Conservation (phyloP, 192 early-diverging fungal species). For the Linnemannia zychae region DNA sequence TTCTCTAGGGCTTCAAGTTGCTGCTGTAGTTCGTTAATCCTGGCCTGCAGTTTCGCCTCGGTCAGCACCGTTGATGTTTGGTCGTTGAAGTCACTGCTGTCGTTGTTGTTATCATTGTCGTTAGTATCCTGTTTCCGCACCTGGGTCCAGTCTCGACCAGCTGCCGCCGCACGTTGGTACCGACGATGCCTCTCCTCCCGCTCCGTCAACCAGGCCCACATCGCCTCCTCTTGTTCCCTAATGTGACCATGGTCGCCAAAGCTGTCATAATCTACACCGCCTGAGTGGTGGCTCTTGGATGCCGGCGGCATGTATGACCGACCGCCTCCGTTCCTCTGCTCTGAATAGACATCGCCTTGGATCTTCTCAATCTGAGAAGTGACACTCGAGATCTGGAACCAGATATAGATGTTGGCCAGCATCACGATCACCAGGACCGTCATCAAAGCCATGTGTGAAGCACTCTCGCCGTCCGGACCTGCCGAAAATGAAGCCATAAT, state of each 20-base stretch:
- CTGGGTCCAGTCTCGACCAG: slow-evolving; percentile 1
- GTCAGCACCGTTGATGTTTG: slow-evolving; percentile 11
- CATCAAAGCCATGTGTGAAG: slow-evolving; percentile 31
- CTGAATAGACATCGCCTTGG: slow-evolving; percentile 24
- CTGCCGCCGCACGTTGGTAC: slow-evolving; percentile 17
- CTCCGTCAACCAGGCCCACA: slow-evolving; percentile 57
- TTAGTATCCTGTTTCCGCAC: neutral
- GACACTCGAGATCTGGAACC: slow-evolving; percentile 49
- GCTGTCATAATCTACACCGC: neutral
- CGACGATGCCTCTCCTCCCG: slow-evolving; percentile 41
- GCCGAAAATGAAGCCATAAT: neutral
- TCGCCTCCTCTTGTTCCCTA: slow-evolving; percentile 47
- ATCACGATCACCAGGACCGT: slow-evolving; percentile 32
- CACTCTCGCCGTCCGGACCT: slow-evolving; percentile 5
- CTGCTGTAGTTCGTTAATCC: slow-evolving; percentile 43
- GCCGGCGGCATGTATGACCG: neutral
- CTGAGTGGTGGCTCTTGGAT: neutral
- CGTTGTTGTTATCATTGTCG: slow-evolving; percentile 19
- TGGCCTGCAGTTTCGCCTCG: slow-evolving; percentile 32
- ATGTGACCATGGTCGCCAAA: slow-evolving; percentile 12
- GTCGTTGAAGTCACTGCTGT: slow-evolving; percentile 2
- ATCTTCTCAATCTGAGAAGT: slow-evolving; percentile 52
- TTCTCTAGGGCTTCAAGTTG: slow-evolving; percentile 38
- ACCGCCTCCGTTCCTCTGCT: neutral
- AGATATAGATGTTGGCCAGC: slow-evolving; percentile 52